Conservation (phyloP, 164 flowering plant species). For the Vitis amurensis region DNA sequence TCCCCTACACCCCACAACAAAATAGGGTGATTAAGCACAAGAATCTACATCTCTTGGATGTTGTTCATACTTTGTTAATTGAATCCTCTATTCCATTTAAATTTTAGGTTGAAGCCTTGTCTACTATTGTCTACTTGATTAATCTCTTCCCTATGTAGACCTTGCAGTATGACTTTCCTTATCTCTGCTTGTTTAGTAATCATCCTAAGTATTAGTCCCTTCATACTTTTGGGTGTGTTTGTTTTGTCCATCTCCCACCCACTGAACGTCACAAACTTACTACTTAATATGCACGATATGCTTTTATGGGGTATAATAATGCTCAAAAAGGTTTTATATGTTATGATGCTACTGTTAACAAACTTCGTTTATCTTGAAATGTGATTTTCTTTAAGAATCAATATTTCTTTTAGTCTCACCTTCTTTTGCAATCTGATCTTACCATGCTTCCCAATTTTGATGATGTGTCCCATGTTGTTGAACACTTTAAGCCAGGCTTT, state of each 20-base stretch:
- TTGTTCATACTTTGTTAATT: constrained; percentile 4
- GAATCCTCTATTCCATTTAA: constrained; percentile 9
- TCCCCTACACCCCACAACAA: constrained; percentile 13
- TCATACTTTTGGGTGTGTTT: constrained; percentile 11
- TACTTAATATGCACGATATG: not conserved
- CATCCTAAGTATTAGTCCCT: constrained; percentile 8
- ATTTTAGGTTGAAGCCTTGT: constrained; percentile 15
- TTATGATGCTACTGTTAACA: not conserved
- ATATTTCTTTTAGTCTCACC: too few species aligned
- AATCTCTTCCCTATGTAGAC: not conserved
- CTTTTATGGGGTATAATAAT: constrained; percentile 7
- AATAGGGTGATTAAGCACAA: constrained; percentile 15
- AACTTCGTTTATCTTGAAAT: constrained; percentile 1
- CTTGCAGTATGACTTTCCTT: constrained; percentile 1
- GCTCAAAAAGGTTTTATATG: not conserved
- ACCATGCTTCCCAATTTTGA: too few species aligned
- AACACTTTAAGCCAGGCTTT: too few species aligned
- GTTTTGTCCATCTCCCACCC: not conserved
- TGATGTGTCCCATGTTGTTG: too few species aligned
- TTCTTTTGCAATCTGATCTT: too few species aligned
- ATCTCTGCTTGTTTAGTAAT: constrained; percentile 6
- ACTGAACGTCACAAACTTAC: too few species aligned
- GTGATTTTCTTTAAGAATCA: constrained; percentile 4
- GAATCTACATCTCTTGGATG: constrained; percentile 12
- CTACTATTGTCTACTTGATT: constrained; percentile 4